phyloP scores from a whole-genome alignment of 805 yeast species.

The Soucietia sequanensis region DNA sequence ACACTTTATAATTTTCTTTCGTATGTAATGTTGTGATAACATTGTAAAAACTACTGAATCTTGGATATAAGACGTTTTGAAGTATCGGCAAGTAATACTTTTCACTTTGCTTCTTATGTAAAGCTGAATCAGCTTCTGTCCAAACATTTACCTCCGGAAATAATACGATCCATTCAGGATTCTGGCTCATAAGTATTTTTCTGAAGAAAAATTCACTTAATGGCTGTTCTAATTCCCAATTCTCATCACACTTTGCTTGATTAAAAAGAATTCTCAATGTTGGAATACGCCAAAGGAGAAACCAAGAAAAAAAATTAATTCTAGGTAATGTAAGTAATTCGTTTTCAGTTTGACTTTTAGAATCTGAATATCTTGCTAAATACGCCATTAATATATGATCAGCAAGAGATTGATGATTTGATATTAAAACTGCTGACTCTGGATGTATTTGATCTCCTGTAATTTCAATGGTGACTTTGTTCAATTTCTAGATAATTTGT shows the following conservation, averaged over 20 bases:
- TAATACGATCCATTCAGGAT: conserved; percentile 61
- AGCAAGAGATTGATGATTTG: conserved; percentile 67
- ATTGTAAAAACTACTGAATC: conserved; percentile 60
- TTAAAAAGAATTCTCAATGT: conserved; percentile 45
- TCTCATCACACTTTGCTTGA: conserved; percentile 62
- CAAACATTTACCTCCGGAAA: conserved; percentile 86
- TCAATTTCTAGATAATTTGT: conserved; percentile 33
- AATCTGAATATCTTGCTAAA: conserved; percentile 32
- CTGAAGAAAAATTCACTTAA: conserved; percentile 36
- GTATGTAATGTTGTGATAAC: conserved; percentile 42
- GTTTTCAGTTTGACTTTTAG: conserved; percentile 10
- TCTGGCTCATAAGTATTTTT: conserved; percentile 31
- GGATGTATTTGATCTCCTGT: conserved; percentile 41
- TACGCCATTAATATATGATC: conserved; percentile 59
- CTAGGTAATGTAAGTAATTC: conserved; percentile 36
- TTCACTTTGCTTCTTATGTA: conserved; percentile 56
- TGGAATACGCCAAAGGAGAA: conserved; percentile 61
- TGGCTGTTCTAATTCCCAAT: conserved; percentile 54
- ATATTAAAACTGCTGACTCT: conserved; percentile 37
- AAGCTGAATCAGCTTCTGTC: conserved; percentile 43
- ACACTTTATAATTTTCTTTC: conserved; percentile 32
- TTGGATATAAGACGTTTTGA: conserved; percentile 68
- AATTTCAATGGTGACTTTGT: conserved; percentile 35
- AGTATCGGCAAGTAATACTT: conserved; percentile 61
- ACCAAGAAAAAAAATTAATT: conserved; percentile 72